A percentile compares a stretch with the other conserved stretches of the same genome.
phyloP scores from a whole-genome alignment of 2,329 filamentous ascomycete genomes.

The Claviceps sp. region DNA sequence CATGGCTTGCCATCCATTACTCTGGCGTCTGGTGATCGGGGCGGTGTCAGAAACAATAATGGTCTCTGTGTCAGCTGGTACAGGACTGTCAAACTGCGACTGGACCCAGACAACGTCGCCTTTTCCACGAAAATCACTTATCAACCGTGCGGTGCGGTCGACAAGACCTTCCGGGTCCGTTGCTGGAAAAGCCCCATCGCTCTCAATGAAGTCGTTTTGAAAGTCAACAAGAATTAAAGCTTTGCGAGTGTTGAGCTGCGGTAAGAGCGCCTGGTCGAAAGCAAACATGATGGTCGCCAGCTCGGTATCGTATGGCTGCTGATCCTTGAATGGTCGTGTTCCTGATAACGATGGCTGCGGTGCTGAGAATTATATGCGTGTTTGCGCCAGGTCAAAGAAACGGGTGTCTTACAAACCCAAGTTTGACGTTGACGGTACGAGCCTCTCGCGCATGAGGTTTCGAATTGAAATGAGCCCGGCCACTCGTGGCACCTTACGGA shows the following conservation, averaged over 20 bases:
- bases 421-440: background rate
- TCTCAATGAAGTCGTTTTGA: slow-evolving; percentile 75
- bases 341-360: background rate
- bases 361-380: background rate
- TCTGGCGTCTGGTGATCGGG: slow-evolving; percentile 7
- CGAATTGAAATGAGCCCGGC: background rate
- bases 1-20: slow-evolving; percentile 6
- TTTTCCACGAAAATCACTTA: slow-evolving; percentile 57
- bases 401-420: background rate
- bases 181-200: slow-evolving; percentile 54
- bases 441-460: background rate
- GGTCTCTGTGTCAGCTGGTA: slow-evolving; percentile 40
- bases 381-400: background rate
- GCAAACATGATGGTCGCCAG: slow-evolving; percentile 31
- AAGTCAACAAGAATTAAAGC: slow-evolving; percentile 76
- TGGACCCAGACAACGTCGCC: slow-evolving; percentile 73
- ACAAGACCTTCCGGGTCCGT: slow-evolving; percentile 51
- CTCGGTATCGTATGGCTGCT: background rate
- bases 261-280: slow-evolving; percentile 42
- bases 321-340: background rate
- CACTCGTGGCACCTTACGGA: background rate
- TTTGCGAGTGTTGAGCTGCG: slow-evolving; percentile 43
- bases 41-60: slow-evolving; percentile 30
- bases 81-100: slow-evolving; percentile 54
- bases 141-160: slow-evolving; percentile 50